phyloP scores from a whole-genome alignment of 192 early-diverging fungal species.

The Chytriomyces hyalinus region DNA sequence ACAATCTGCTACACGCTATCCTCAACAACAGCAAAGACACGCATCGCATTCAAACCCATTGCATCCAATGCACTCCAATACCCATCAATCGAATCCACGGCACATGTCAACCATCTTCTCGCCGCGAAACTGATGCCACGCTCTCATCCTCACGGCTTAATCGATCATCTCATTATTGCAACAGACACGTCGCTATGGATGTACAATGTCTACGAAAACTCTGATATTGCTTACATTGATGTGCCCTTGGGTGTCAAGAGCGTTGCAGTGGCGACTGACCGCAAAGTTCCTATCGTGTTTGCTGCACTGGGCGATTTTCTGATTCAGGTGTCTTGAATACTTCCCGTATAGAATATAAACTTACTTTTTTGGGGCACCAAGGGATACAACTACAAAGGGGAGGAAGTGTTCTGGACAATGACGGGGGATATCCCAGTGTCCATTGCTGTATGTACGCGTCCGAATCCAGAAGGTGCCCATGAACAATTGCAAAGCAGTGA shows the following conservation, averaged over 20 bases:
- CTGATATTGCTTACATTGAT: not conserved
- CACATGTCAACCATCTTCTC: not conserved
- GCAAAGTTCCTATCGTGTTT: not conserved
- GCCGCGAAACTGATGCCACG: conserved; percentile 6
- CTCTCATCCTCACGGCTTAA: not conserved
- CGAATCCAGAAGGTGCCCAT: not conserved
- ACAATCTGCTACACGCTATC: not conserved
- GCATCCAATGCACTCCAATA: not conserved
- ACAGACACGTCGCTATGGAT: conserved; percentile 8
- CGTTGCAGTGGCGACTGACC: not conserved
- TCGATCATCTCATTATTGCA: conserved; percentile 23
- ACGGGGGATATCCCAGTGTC: conserved; percentile 26
- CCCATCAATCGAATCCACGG: not conserved
- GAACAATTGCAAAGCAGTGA: conserved; percentile 2
- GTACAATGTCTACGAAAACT: conserved; percentile 27
- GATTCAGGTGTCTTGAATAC: conserved; percentile 15
- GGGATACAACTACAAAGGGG: conserved; percentile 29
- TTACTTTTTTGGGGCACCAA: not conserved
- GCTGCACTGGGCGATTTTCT: conserved; percentile 15
- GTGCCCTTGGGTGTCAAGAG: not conserved
- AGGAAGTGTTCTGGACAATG: conserved; percentile 33
- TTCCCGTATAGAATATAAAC: not conserved
- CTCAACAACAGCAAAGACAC: not conserved
- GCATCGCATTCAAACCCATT: not conserved
- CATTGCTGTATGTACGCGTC: not conserved